A percentile compares a stretch with the other conserved stretches of the same genome.
Conservation (phyloP, 441 rosid genomes). For the Croton laevigatus region DNA sequence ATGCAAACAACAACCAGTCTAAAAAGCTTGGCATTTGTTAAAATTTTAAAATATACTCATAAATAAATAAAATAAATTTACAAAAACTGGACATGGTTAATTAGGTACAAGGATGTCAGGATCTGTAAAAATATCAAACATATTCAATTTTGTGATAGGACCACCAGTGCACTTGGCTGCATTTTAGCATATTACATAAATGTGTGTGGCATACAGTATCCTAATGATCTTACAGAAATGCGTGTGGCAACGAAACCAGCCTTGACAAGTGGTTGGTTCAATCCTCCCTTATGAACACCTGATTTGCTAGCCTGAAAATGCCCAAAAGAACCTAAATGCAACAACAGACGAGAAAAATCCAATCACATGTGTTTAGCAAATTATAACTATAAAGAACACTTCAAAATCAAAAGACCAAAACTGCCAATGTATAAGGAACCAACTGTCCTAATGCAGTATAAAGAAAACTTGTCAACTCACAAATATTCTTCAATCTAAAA, state of each 20-base stretch:
- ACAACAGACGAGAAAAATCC: conserved; percentile 8
- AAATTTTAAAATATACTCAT: not conserved
- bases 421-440: not conserved
- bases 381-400: conserved; percentile 5
- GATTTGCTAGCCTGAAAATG: conserved; percentile 97
- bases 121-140: not conserved
- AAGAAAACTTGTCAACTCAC: not conserved
- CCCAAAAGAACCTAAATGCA: conserved; percentile 81
- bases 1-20: not conserved
- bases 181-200: not conserved
- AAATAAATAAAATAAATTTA: not conserved
- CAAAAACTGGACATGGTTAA: not conserved
- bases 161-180: not conserved
- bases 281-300: conserved; percentile 92
- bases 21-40: not conserved
- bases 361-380: conserved; percentile 1
- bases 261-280: conserved; percentile 63
- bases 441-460: not conserved
- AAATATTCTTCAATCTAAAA: too few relatives aligned
- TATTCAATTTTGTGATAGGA: not conserved
- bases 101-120: not conserved
- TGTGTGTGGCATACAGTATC: not conserved
- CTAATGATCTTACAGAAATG: conserved; percentile 56
- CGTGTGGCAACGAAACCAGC: conserved; percentile 96
- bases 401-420: not conserved